Conservation (phyloP, 2,329 filamentous ascomycete genomes). For the Coniochaeta sp. region DNA sequence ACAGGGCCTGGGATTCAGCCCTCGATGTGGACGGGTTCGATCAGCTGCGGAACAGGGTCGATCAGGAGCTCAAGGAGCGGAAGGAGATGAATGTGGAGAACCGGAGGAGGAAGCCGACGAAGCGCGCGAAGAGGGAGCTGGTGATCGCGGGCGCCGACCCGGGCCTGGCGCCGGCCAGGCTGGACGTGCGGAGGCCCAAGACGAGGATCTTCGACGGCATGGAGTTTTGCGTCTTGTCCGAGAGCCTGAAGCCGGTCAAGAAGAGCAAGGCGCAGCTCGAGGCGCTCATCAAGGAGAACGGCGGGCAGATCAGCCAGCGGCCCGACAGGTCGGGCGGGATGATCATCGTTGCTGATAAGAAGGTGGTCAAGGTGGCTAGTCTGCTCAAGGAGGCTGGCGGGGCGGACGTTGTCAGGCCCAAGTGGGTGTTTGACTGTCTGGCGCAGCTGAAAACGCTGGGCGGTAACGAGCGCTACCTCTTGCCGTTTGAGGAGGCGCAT, state of each 20-base stretch:
- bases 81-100: constrained; percentile 70
- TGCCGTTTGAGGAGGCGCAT: constrained; percentile 56
- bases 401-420: constrained; percentile 66
- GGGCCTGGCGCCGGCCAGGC: constrained; percentile 39
- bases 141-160: constrained; percentile 65
- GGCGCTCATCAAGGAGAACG: constrained; percentile 71
- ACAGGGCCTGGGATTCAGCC: constrained; percentile 76
- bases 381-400: constrained; percentile 61
- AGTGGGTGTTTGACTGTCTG: constrained; percentile 80
- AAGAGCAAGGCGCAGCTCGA: constrained; percentile 76
- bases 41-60: constrained; percentile 58
- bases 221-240: constrained; percentile 78
- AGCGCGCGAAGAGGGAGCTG: constrained; percentile 61
- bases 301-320: constrained; percentile 71
- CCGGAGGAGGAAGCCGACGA: constrained; percentile 44
- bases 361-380: constrained; percentile 72
- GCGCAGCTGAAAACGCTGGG: constrained; percentile 30
- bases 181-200: constrained; percentile 28
- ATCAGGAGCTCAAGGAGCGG: constrained; percentile 65
- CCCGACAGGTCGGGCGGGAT: constrained; percentile 54
- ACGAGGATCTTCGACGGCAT: constrained; percentile 66
- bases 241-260: constrained; percentile 61
- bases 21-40: constrained; percentile 73
- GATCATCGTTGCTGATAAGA: constrained; percentile 73
- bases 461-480: constrained; percentile 45